A percentile compares a stretch with the other conserved stretches of the same genome.
phyloP scores from a whole-genome alignment of 352 stramenopile genomes.

The Phytophthora citricola region DNA sequence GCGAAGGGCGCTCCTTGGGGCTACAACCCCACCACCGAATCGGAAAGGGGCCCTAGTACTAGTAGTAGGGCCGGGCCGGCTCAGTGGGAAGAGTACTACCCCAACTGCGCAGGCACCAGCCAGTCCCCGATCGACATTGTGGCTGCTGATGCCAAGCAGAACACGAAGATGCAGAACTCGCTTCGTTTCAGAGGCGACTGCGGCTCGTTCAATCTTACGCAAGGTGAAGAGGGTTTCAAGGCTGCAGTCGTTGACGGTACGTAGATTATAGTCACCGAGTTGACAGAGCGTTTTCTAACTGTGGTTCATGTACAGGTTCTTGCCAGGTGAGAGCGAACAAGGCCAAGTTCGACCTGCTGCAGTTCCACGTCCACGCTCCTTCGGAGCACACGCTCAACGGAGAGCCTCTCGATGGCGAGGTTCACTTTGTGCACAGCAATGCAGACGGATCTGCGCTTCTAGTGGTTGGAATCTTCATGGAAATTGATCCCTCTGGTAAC shows the following conservation, averaged over 20 bases:
- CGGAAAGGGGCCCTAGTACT: not conserved
- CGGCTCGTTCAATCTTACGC: slow-evolving; percentile 27
- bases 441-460: slow-evolving; percentile 34
- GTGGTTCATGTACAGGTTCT: slow-evolving; percentile 13
- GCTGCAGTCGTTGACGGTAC: slow-evolving; percentile 19
- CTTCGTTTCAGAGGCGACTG: slow-evolving; percentile 32
- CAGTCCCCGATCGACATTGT: slow-evolving; percentile 45
- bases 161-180: slow-evolving; percentile 4
- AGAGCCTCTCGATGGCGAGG: slow-evolving; percentile 41
- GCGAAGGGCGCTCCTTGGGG: slow-evolving; percentile 17
- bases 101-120: slow-evolving; percentile 13
- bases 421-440: slow-evolving; percentile 61
- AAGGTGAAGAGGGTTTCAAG: slow-evolving; percentile 26
- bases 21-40: slow-evolving; percentile 13
- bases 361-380: slow-evolving; percentile 55
- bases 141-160: slow-evolving; percentile 3
- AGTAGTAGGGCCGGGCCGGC: not conserved
- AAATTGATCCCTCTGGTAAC: slow-evolving; percentile 18
- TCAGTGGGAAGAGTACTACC: slow-evolving; percentile 18
- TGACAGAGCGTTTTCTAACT: not conserved
- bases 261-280: not conserved
- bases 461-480: slow-evolving; percentile 46
- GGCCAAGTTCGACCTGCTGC: slow-evolving; percentile 29
- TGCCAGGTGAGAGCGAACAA: slow-evolving; percentile 19
- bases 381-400: slow-evolving; percentile 58